Evolutionary conservation across 768 basidiomycete species (phyloP).

Genomic region (Tephrocybe sp.): DNA sequence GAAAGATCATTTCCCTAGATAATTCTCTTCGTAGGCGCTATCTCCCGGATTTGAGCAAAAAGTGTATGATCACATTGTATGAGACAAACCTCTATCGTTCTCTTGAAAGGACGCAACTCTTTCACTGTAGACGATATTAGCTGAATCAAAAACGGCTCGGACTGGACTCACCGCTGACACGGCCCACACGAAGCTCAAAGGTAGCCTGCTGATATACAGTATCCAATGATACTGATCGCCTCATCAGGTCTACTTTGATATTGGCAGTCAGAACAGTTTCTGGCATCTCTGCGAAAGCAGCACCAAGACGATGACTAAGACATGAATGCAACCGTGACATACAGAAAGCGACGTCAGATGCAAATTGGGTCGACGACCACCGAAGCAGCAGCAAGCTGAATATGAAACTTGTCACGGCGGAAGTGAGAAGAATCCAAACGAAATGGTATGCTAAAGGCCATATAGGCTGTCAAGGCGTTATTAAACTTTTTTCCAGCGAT

Average conservation of each 20-base stretch:
- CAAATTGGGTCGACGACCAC: slow-evolving; percentile 45
- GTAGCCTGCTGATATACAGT: slow-evolving; percentile 42
- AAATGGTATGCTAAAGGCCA: slow-evolving; percentile 31
- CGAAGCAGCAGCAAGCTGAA: slow-evolving; percentile 36
- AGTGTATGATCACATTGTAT: not conserved
- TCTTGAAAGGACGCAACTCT: slow-evolving; percentile 41
- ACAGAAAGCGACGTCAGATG: slow-evolving; percentile 33
- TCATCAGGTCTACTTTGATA: slow-evolving; percentile 26
- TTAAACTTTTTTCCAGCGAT: no score
- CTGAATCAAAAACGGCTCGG: not conserved
- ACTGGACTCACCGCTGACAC: slow-evolving; percentile 35
- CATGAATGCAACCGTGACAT: slow-evolving; percentile 34
- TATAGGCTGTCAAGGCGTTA: slow-evolving; percentile 15
- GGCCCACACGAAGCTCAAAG: slow-evolving; percentile 45
- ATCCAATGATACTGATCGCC: slow-evolving; percentile 37
- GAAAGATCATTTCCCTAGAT: slow-evolving; percentile 38
- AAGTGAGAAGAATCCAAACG: slow-evolving; percentile 40
- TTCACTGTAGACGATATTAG: slow-evolving; percentile 29
- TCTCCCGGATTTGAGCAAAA: not conserved
- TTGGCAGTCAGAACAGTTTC: slow-evolving; percentile 13
- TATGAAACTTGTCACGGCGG: slow-evolving; percentile 36
- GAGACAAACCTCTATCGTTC: slow-evolving; percentile 34
- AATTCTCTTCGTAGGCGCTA: slow-evolving; percentile 44
- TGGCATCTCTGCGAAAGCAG: slow-evolving; percentile 17
- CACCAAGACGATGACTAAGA: slow-evolving; percentile 29